A percentile compares a stretch with the other conserved stretches of the same genome.
phyloP scores from a whole-genome alignment of 495 filamentous ascomycete species.

The Margaritispora aquatica region DNA sequence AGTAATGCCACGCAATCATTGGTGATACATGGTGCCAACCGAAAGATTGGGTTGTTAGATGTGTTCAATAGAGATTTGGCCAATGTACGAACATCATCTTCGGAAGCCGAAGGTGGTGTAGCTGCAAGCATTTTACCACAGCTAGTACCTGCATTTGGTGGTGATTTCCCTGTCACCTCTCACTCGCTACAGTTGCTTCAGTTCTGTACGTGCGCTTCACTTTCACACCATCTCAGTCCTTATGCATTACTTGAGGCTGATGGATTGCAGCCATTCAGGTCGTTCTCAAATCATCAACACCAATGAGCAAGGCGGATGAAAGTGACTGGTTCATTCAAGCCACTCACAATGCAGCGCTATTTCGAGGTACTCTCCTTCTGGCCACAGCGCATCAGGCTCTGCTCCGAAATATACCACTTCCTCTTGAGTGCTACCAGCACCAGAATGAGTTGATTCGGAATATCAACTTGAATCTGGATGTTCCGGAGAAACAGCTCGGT shows the following conservation, averaged over 20 bases:
- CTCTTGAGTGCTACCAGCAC: not conserved
- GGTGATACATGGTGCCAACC: not conserved
- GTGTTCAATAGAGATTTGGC: too few species aligned
- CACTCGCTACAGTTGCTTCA: not conserved
- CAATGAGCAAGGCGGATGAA: not conserved
- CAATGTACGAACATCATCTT: too few species aligned
- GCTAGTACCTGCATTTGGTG: not conserved
- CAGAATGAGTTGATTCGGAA: not conserved
- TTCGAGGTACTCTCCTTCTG: not conserved
- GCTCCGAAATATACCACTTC: not conserved
- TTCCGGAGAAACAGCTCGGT: not conserved
- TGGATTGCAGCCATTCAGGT: not conserved
- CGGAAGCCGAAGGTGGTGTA: not conserved
- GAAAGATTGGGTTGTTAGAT: too few species aligned
- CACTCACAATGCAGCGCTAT: not conserved
- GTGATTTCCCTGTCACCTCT: not conserved
- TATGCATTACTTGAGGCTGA: not conserved
- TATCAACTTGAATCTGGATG: not conserved
- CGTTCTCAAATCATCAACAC: not conserved
- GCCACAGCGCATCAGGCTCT: not conserved
- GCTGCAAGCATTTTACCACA: not conserved
- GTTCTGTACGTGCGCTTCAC: constrained; percentile 2
- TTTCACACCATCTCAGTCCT: not conserved
- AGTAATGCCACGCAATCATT: not conserved
- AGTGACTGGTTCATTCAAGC: not conserved